phyloP scores from a whole-genome alignment of 805 yeast genomes.

The Allodekkera sacchari region DNA sequence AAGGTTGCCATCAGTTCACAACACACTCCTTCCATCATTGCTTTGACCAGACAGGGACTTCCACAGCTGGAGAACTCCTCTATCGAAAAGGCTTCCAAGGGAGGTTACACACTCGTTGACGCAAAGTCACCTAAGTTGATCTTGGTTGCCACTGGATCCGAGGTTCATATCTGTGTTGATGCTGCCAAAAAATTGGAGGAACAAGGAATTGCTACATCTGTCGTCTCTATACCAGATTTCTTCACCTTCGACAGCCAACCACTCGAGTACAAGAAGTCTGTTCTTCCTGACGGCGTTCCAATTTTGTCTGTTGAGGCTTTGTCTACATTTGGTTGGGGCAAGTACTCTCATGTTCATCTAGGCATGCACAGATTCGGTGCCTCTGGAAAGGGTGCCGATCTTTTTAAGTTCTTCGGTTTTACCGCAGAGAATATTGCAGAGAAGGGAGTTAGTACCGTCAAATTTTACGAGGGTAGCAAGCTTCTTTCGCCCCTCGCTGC shows the following conservation, averaged over 20 bases:
- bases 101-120: conserved; percentile 77
- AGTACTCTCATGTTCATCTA: conserved; percentile 92
- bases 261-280: conserved; percentile 69
- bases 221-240: conserved; percentile 93
- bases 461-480: conserved; percentile 72
- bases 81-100: conserved; percentile 85
- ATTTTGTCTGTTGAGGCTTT: conserved; percentile 89
- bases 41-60: conserved; percentile 78
- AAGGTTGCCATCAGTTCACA: conserved; percentile 51
- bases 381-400: conserved; percentile 79
- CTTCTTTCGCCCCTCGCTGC: conserved; percentile 68
- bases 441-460: conserved; percentile 72
- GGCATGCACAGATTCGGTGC: conserved; percentile 96
- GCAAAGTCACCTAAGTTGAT: conserved; percentile 58
- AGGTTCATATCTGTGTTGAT: conserved; percentile 74
- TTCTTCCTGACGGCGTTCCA: conserved; percentile 93
- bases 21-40: conserved; percentile 65
- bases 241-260: conserved; percentile 81
- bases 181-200: conserved; percentile 66
- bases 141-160: conserved; percentile 91
- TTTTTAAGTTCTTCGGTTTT: conserved; percentile 82
- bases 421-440: conserved; percentile 88
- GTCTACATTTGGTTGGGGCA: conserved; percentile 87
- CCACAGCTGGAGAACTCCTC: conserved; percentile 92
- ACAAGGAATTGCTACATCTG: conserved; percentile 63